These are phyloP conservation scores for Protoeuglena noctilucae DNA, from an alignment of 139 green algal species.

Conservation along the genomic window DNA sequence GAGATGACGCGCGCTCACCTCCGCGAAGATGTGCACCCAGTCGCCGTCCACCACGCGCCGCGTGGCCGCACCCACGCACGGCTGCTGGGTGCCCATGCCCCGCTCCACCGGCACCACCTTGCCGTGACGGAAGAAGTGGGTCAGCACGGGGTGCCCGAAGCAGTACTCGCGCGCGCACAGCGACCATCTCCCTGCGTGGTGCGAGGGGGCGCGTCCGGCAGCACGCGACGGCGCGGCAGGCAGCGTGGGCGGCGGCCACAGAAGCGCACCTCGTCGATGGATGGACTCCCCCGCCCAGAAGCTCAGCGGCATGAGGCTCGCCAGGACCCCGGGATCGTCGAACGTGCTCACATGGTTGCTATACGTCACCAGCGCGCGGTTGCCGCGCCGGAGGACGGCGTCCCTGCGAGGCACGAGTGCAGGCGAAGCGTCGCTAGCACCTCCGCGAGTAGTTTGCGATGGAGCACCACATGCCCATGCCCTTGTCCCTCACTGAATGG, in stretches of 20 bases:
- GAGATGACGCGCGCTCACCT: too few relatives aligned
- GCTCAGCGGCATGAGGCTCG: slow-evolving; percentile 40
- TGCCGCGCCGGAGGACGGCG: too few relatives aligned
- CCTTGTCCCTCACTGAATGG: too few relatives aligned
- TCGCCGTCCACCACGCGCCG: slow-evolving; percentile 26
- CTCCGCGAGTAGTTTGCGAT: too few relatives aligned
- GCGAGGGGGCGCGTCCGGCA: too few relatives aligned
- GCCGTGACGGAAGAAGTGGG: slow-evolving; percentile 67
- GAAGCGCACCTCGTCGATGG: slow-evolving; percentile 68
- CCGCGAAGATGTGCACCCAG: slow-evolving; percentile 84
- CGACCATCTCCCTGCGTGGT: too few relatives aligned
- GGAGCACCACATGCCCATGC: too few relatives aligned
- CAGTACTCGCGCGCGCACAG: slow-evolving; percentile 74
- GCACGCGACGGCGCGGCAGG: too few relatives aligned
- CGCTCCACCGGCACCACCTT: slow-evolving; percentile 69
- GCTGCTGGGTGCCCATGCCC: slow-evolving; percentile 45
- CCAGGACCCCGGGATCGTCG: slow-evolving; percentile 64
- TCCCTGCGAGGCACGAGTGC: too few relatives aligned
- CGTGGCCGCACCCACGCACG: slow-evolving; percentile 34
- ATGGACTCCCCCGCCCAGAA: slow-evolving; percentile 53
- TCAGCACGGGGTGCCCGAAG: slow-evolving; percentile 51
- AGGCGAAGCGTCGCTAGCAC: too few relatives aligned
- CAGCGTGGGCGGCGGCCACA: too few relatives aligned
- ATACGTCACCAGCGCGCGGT: slow-evolving; percentile 53
- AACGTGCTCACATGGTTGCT: slow-evolving; percentile 69